phyloP scores from a whole-genome alignment of 2,329 filamentous ascomycete genomes.

The Aspergillus pseudoglaucus region DNA sequence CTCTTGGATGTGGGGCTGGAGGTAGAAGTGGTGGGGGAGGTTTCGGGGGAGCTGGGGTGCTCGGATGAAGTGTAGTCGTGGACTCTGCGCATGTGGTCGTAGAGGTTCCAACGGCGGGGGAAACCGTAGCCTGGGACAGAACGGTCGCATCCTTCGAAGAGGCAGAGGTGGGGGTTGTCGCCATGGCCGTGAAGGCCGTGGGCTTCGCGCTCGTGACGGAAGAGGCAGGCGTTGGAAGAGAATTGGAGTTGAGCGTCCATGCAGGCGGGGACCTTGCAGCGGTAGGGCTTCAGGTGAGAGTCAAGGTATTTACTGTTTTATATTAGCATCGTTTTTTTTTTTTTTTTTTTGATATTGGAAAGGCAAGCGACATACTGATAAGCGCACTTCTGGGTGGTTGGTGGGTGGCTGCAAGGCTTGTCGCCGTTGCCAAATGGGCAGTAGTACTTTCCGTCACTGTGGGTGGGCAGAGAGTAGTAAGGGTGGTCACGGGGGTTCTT shows the following conservation, averaged over 20 bases:
- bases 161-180: constrained; percentile 85
- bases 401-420: constrained; percentile 75
- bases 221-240: constrained; percentile 88
- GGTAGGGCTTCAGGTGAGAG: constrained; percentile 92
- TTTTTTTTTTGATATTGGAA: too few relatives aligned
- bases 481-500: constrained; percentile 38
- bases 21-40: constrained; percentile 25
- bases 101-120: constrained; percentile 88
- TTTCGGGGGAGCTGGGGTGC: constrained; percentile 37
- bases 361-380: constrained; percentile 70
- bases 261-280: constrained; percentile 80
- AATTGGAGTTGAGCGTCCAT: constrained; percentile 83
- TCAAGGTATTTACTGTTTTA: constrained; percentile 82
- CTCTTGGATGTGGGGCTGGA: constrained; percentile 28
- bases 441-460: constrained; percentile 75
- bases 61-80: constrained; percentile 55
- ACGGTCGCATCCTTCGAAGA: constrained; percentile 80
- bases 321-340: too few relatives aligned
- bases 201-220: constrained; percentile 90
- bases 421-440: constrained; percentile 72
- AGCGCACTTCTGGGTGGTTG: constrained; percentile 97
- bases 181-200: constrained; percentile 94
- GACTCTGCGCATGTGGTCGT: constrained; percentile 95
- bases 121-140: constrained; percentile 79
- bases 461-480: constrained; percentile 37